Base-by-base conservation (phyloP, 371 early-diverging fungal genomes). In the Circinella umbellata region DNA sequence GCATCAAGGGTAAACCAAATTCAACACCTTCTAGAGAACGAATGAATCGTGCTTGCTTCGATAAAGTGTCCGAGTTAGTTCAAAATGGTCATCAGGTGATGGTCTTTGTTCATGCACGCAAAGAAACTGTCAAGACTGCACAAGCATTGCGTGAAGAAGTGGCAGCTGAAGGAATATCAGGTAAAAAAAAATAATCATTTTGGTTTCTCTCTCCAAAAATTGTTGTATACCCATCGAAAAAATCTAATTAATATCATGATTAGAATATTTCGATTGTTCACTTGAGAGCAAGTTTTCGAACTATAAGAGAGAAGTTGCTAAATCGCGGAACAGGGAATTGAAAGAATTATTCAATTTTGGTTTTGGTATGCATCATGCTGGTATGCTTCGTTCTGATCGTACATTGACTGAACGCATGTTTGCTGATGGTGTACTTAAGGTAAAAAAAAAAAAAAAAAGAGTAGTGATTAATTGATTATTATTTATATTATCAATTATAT, bases 321-420 rank as follows among this genome's bases (percentile, higher is more conserved):
- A 89, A 71, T 90, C 96, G 13, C 86, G 87, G 60, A 96, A 95
- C 81, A 89, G 89, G 57, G 97, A 99, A 75, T 76, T 98, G 61
- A 88, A 88, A 60, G 95, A 98, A 69, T 82, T 99, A 37, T 93
- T 94, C 71, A 70, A 76, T 4, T 77, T 78, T 67, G 98, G 98
- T 6, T 91, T 99, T 70, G 98, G 96, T 48, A 94, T 99, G 57
- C 99, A 99, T 85, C 97, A 99, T 77, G 99, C 99, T 4, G 97
- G 97, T 61, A 96, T 96, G 97, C 89, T 96, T 51, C 83, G 99
- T 14, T 85, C 92, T 0, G 98, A 99, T 72, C 90, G 99, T 63
- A 84, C 80, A 3, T 66, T 96, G 69, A 94, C 92, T 1, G 99
- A 99, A 82, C 80, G 87, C 38, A 80, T 95, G 80, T 99, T 99